phyloP scores from a whole-genome alignment of 805 yeast species.

The Helenozyma baotianmanensis region DNA sequence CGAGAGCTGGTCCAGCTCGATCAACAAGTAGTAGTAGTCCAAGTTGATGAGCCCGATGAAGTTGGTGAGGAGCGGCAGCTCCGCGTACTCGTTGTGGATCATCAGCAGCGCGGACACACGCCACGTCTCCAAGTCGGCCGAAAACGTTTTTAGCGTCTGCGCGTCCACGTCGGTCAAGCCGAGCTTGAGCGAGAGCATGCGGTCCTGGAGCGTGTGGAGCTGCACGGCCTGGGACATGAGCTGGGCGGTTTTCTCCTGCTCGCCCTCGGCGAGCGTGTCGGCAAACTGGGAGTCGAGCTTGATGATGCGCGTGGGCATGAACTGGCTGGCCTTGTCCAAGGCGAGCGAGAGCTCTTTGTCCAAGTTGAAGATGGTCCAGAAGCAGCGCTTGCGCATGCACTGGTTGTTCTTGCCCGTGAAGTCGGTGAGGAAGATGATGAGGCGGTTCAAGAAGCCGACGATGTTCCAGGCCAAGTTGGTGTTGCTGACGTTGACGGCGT shows the following conservation, averaged over 20 bases:
- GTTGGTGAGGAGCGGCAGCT: constrained; percentile 27
- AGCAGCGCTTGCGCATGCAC: constrained; percentile 16
- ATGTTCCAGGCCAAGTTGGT: constrained; percentile 29
- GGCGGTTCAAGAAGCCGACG: constrained; percentile 30
- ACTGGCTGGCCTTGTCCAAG: constrained; percentile 31
- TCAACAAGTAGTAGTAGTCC: constrained; percentile 35
- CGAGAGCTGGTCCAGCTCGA: constrained; percentile 39
- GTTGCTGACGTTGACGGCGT: constrained; percentile 26
- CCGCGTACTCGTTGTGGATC: constrained; percentile 23
- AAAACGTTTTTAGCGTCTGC: constrained; percentile 15
- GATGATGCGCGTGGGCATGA: constrained; percentile 24
- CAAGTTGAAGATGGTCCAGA: constrained; percentile 36
- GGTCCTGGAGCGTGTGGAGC: constrained; percentile 22
- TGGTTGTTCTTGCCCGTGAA: constrained; percentile 5
- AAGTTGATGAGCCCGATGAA: constrained; percentile 31
- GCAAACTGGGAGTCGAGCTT: constrained; percentile 12
- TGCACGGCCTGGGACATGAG: constrained; percentile 21
- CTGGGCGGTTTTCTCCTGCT: constrained; percentile 16
- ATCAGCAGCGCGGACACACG: constrained; percentile 25
- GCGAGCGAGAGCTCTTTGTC: constrained; percentile 37
- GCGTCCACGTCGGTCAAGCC: constrained; percentile 6
- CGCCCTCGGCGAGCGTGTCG: constrained; percentile 17
- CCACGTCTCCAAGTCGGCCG: constrained; percentile 36
- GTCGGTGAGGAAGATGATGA: constrained; percentile 15
- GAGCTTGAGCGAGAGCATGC: constrained; percentile 18